phyloP scores from a whole-genome alignment of 2,329 filamentous ascomycete genomes.

The Samsoniella hepiali region DNA sequence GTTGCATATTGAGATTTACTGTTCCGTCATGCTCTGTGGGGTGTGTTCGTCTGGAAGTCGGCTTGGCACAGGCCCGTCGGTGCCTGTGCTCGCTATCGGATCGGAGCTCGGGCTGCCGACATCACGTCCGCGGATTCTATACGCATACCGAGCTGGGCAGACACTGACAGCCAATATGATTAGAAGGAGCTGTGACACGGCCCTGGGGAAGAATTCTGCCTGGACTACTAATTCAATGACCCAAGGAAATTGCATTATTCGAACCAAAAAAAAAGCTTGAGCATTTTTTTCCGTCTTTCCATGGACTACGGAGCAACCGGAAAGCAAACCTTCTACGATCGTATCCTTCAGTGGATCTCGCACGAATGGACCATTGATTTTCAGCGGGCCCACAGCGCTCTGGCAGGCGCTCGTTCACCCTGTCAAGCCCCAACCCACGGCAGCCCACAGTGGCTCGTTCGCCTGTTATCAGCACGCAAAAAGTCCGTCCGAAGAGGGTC shows the following conservation, averaged over 20 bases:
- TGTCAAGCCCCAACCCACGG: background rate
- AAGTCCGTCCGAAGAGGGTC: background rate
- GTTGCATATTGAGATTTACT: background rate
- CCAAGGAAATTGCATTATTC: background rate
- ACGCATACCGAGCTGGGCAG: background rate
- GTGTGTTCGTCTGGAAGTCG: background rate
- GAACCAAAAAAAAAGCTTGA: background rate
- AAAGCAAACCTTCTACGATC: background rate
- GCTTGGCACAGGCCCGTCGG: background rate
- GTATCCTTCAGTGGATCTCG: background rate
- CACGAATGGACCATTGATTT: background rate
- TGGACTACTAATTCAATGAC: too few species aligned
- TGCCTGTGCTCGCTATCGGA: background rate
- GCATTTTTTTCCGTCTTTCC: background rate
- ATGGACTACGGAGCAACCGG: background rate
- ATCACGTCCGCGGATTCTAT: background rate
- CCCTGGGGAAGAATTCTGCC: too few species aligned
- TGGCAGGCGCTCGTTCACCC: background rate
- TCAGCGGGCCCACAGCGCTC: background rate
- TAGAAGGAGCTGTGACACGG: too few species aligned
- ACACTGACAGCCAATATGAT: background rate
- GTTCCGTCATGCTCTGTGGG: background rate
- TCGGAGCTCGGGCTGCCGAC: slow-evolving; percentile 8
- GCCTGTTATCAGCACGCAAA: background rate
- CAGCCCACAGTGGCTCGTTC: background rate